A percentile compares a stretch with the other conserved stretches of the same genome.
Conservation (phyloP, 225 moss, liverwort and hornwort genomes). For the Bryoerythrophyllum caledonicum region DNA sequence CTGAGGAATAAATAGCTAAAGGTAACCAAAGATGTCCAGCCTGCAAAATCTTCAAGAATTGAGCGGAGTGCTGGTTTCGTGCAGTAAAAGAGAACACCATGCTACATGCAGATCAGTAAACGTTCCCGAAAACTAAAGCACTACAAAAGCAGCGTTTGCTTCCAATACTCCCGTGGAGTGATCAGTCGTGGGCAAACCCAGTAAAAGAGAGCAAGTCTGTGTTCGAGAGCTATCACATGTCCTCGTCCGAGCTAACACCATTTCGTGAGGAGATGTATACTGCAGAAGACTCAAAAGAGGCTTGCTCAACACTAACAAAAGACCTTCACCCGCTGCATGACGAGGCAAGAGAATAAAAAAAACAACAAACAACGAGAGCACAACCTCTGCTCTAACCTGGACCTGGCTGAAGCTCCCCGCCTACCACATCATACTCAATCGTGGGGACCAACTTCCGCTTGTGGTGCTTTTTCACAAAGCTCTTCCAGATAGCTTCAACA, state of each 20-base stretch:
- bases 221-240: constrained; percentile 16
- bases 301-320: not conserved
- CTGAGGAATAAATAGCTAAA: not conserved
- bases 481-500: constrained; percentile 63
- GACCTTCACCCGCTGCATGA: constrained; percentile 16
- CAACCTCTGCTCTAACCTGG: constrained; percentile 34
- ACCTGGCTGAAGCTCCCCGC: constrained; percentile 48
- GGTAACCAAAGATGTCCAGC: not conserved
- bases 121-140: constrained; percentile 6
- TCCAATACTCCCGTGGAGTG: constrained; percentile 1
- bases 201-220: not conserved
- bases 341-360: not conserved
- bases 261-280: constrained; percentile 19
- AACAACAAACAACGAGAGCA: not conserved
- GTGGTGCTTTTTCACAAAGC: constrained; percentile 65
- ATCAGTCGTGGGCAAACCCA: constrained; percentile 17
- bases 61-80: constrained; percentile 1
- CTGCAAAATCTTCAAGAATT: not conserved
- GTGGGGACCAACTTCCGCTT: constrained; percentile 43
- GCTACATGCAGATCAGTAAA: constrained; percentile 15
- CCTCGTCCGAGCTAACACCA: constrained; percentile 13
- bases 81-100: constrained; percentile 13
- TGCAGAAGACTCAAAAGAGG: constrained; percentile 18
- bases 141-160: constrained; percentile 19
- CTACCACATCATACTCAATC: constrained; percentile 44